These are phyloP conservation scores for Macroventuria anomochaeta DNA, from an alignment of 2,329 filamentous ascomycete species.

Conservation along the genomic window DNA sequence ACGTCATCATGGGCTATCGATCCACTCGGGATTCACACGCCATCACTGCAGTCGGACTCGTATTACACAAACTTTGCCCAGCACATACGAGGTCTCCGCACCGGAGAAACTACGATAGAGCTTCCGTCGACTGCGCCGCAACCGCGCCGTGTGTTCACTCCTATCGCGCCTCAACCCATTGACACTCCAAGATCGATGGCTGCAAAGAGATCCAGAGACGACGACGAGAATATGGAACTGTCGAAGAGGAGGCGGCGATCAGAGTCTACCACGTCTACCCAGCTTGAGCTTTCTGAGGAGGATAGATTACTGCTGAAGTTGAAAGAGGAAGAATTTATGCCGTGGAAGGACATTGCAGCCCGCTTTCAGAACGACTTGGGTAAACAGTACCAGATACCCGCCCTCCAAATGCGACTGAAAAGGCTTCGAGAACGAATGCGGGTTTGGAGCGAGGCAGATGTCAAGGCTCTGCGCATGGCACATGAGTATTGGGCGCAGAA, in stretches of 20 bases:
- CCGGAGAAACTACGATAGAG: not conserved
- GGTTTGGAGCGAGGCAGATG: constrained; percentile 59
- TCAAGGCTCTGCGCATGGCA: constrained; percentile 57
- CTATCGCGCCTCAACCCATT: constrained; percentile 54
- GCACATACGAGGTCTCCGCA: constrained; percentile 3
- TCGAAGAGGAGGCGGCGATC: constrained; percentile 53
- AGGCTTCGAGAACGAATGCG: constrained; percentile 59
- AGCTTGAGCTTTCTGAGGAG: constrained; percentile 57
- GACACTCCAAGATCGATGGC: constrained; percentile 38
- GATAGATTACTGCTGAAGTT: constrained; percentile 58
- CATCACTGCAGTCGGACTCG: constrained; percentile 34
- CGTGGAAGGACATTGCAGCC: constrained; percentile 62
- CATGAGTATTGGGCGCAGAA: constrained; percentile 61
- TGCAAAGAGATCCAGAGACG: constrained; percentile 49
- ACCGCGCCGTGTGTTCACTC: constrained; percentile 51
- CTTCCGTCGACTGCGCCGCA: constrained; percentile 40
- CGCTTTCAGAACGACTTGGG: constrained; percentile 58
- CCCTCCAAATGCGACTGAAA: constrained; percentile 63
- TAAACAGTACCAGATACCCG: constrained; percentile 58
- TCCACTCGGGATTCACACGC: constrained; percentile 50
- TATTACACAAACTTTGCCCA: constrained; percentile 34
- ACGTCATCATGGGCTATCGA: constrained; percentile 50
- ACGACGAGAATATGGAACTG: constrained; percentile 39
- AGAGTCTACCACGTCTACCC: constrained; percentile 39
- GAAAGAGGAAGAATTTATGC: constrained; percentile 60